Evolutionary conservation across 345 rosid species (phyloP), one percentile per base, ranked within the genome.

Genomic region (Murraya paniculata): DNA sequence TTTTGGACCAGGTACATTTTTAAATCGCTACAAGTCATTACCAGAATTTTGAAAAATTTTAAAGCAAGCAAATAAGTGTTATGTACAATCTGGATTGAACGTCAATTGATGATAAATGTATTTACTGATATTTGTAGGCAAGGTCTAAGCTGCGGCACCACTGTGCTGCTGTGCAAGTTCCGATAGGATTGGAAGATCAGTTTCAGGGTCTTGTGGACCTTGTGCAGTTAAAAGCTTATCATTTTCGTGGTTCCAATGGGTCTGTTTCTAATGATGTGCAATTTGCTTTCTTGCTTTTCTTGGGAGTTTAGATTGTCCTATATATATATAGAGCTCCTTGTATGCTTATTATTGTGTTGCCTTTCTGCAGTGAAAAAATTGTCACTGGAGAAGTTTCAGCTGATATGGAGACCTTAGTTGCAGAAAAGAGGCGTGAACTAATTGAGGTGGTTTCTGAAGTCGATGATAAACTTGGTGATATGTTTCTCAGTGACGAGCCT

Each of bases 111-210:
- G 41, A 7, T 19, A 19, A 33, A 31, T 64, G 39, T 6, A 31
- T 62, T 28, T 62, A 56, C n/a, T 31, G 39, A 64, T 64, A 6
- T 61, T 62, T 59, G 28, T 77, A 97, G 99, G 96, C 99, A 71
- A 91, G 98, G 87, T 74, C 94, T 65, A 97, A 97, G 88, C 92
- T 97, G 33, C 88, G 97, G 75, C 99, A 97, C 79, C 96, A 97
- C 78, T 90, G 92, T 81, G 99, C 99, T 59, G 98, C 98, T 59
- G 90, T 97, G 77, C 99, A 97, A 89, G 96, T 87, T 79, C 99
- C 99, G 9, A 91, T 97, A 68, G 98, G 99, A 71, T 67, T 97
- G 85, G 99, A 97, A 80, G 99, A 94, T 30, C 81, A 93, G 60
- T 97, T 93, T 64, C 74, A 90, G 82, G 99, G 99, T 81, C 98